Evolutionary conservation across 305 asterid species (phyloP).

Genomic region (Fraxinus latifolia): DNA sequence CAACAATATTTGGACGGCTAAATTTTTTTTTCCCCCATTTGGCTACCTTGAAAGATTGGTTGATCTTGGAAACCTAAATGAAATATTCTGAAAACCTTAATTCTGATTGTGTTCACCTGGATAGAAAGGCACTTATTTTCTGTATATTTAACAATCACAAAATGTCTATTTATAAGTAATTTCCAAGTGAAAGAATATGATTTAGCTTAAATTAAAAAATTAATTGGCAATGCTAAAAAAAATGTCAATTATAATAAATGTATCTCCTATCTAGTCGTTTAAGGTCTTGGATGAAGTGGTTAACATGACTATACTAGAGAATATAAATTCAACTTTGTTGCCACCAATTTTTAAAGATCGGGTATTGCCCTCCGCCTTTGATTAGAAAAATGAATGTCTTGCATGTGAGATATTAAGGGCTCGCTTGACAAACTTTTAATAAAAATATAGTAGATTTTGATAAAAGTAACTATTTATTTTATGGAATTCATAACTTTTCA

Average conservation of each 20-base stretch:
- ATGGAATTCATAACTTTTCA: too few relatives aligned
- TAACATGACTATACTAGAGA: neutral
- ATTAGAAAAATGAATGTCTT: neutral
- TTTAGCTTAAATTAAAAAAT: neutral
- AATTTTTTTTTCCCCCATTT: neutral
- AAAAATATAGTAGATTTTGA: too few relatives aligned
- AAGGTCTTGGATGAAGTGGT: neutral
- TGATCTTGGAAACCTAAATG: neutral
- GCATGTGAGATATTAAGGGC: neutral
- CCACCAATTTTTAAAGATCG: neutral
- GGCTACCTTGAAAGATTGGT: neutral
- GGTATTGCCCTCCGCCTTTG: neutral
- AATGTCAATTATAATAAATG: neutral
- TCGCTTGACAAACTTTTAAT: neutral
- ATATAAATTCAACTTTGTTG: neutral
- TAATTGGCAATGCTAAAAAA: neutral
- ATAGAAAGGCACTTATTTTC: neutral
- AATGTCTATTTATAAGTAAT: neutral
- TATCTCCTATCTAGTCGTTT: neutral
- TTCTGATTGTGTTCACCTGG: neutral
- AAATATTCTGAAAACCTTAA: too few relatives aligned
- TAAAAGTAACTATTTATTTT: too few relatives aligned
- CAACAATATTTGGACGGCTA: constrained; percentile 20
- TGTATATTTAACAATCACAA: neutral
- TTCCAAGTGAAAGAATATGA: neutral